These are phyloP conservation scores for Acer negundo DNA, from an alignment of 345 rosid species.

Conservation along the genomic window DNA sequence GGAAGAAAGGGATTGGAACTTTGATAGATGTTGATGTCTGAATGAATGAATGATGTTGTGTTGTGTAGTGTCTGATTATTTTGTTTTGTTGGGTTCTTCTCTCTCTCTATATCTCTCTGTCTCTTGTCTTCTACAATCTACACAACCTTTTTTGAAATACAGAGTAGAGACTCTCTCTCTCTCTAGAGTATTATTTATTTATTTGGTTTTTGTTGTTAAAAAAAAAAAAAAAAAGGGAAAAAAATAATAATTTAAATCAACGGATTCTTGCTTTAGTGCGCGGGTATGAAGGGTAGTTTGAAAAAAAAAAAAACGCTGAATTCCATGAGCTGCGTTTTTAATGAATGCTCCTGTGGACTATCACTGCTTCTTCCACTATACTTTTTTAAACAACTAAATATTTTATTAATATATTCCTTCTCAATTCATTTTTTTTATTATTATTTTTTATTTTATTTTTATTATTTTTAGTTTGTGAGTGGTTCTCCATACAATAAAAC, in stretches of 20 bases:
- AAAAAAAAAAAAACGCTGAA: conserved; percentile 55
- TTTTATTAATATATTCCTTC: too few species aligned
- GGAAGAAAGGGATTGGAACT: conserved; percentile 6
- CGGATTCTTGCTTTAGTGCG: conserved; percentile 62
- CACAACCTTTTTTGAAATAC: conserved; percentile 16
- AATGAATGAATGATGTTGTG: conserved; percentile 1
- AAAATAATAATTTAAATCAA: conserved; percentile 36
- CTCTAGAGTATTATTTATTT: conserved; percentile 11
- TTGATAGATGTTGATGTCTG: background rate
- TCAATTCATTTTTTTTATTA: too few species aligned
- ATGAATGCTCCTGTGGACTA: conserved; percentile 30
- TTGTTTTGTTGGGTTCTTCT: conserved; percentile 13
- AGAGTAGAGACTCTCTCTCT: background rate
- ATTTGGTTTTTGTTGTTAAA: too few species aligned
- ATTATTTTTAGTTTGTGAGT: too few species aligned
- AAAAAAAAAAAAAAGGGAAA: too few species aligned
- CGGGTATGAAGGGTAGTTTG: conserved; percentile 65
- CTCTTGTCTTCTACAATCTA: background rate
- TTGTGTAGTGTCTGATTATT: background rate
- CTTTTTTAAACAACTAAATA: background rate
- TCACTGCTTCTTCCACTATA: conserved; percentile 7
- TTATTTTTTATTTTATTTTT: too few species aligned
- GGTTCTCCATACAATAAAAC: too few species aligned
- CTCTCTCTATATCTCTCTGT: background rate
- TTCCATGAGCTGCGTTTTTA: conserved; percentile 39